A percentile compares a stretch with the other conserved stretches of the same genome.
Conservation (phyloP, 176 grass and related monocot species). For the Bonia amplexicaulis region DNA sequence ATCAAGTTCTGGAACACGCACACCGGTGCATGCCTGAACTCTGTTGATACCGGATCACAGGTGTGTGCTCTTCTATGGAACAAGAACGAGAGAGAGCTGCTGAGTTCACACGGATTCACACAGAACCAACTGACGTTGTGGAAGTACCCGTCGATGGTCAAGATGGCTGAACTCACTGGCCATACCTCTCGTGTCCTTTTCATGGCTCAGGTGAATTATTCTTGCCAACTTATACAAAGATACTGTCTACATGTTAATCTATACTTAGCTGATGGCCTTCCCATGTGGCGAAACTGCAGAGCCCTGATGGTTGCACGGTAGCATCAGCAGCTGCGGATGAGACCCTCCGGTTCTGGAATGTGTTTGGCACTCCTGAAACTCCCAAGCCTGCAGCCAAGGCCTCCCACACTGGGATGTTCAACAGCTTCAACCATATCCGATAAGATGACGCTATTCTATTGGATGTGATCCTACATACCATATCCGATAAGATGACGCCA, state of each 20-base stretch:
- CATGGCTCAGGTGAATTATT: slow-evolving; percentile 49
- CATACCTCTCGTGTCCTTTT: slow-evolving; percentile 58
- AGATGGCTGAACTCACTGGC: slow-evolving; percentile 60
- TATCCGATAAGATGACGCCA: slow-evolving; percentile 31
- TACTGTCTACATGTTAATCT: background rate
- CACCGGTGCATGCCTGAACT: slow-evolving; percentile 53
- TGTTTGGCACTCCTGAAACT: slow-evolving; percentile 53
- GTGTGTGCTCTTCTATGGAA: slow-evolving; percentile 56
- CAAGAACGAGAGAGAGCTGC: slow-evolving; percentile 50
- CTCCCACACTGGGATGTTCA: slow-evolving; percentile 41
- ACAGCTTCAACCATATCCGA: slow-evolving; percentile 66
- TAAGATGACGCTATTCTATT: slow-evolving; percentile 28
- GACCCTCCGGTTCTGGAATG: slow-evolving; percentile 67
- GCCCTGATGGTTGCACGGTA: slow-evolving; percentile 62
- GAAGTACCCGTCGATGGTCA: slow-evolving; percentile 58
- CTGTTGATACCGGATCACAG: slow-evolving; percentile 49
- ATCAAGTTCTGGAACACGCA: slow-evolving; percentile 72
- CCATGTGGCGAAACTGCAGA: slow-evolving; percentile 35
- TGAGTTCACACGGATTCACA: slow-evolving; percentile 50
- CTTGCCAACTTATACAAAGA: background rate
- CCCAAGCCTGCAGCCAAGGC: slow-evolving; percentile 52
- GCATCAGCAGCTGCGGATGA: slow-evolving; percentile 71
- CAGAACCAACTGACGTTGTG: slow-evolving; percentile 52
- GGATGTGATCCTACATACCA: slow-evolving; percentile 20
- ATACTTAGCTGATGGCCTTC: slow-evolving; percentile 18